Percentiles rank a stretch among this genome's conserved stretches.
Conservation (phyloP, 805 yeast species). For the Candida pseudoglaebosa region DNA sequence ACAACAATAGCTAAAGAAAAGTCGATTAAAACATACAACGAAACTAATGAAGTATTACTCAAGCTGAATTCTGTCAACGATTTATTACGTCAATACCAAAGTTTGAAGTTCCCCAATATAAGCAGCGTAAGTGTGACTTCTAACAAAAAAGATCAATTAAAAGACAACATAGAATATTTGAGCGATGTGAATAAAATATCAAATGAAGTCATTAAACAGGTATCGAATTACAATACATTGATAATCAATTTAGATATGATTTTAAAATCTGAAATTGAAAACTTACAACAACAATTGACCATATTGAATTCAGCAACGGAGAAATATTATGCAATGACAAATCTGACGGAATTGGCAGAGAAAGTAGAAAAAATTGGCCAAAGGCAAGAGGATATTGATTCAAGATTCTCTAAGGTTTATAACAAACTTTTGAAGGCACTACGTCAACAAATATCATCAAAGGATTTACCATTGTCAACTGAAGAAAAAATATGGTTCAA, state of each 20-base stretch:
- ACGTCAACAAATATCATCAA: conserved; percentile 17
- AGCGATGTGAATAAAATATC: conserved; percentile 19
- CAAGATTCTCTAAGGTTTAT: conserved; percentile 19
- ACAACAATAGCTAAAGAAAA: too few relatives aligned
- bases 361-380: conserved; percentile 12
- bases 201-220: conserved; percentile 11
- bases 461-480: conserved; percentile 28
- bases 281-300: conserved; percentile 18
- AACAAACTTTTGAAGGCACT: conserved; percentile 19
- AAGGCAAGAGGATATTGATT: conserved; percentile 21
- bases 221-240: conserved; percentile 14
- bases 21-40: too few relatives aligned
- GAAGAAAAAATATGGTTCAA: conserved; percentile 35
- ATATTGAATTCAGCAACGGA: conserved; percentile 8
- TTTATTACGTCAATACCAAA: not conserved
- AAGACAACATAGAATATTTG: conserved; percentile 4
- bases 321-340: not conserved
- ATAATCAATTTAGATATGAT: conserved; percentile 18
- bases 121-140: not conserved
- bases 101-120: not conserved
- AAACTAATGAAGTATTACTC: not conserved
- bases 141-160: conserved; percentile 1
- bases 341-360: conserved; percentile 4
- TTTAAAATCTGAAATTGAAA: conserved; percentile 19
- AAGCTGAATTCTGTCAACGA: not conserved